These are phyloP conservation scores for Aspergillus sp. DNA, from an alignment of 2,329 filamentous ascomycete genomes.

Conservation along the genomic window DNA sequence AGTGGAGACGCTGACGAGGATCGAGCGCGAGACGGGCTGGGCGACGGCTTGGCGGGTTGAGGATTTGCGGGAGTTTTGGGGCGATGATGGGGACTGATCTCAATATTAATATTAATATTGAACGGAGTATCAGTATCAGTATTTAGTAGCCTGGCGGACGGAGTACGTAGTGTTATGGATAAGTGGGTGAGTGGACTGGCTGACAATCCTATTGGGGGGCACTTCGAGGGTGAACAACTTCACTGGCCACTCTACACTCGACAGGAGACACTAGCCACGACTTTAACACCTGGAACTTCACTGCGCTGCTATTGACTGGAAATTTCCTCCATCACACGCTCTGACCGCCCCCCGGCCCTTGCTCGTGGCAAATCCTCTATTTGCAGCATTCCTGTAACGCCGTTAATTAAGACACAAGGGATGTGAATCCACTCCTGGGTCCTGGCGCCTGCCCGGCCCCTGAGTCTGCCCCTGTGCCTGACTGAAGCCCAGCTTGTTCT, in stretches of 20 bases:
- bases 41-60: conserved; percentile 54
- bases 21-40: conserved; percentile 56
- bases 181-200: no score
- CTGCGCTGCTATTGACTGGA: neutral
- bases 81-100: conserved; percentile 30
- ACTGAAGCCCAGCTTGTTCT: no score
- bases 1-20: conserved; percentile 48
- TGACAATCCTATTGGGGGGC: no score
- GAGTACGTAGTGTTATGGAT: neutral
- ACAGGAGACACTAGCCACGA: no score
- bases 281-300: neutral
- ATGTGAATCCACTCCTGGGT: neutral
- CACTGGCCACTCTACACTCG: no score
- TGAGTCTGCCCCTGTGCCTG: no score
- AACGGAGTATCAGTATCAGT: no score
- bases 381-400: neutral
- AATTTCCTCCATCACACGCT: neutral
- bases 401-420: neutral
- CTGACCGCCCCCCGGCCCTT: no score
- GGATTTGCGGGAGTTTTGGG: conserved; percentile 55
- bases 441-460: no score
- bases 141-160: no score
- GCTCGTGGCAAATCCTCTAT: neutral
- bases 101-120: no score
- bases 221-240: no score